A percentile compares a stretch with the other conserved stretches of the same genome.
Evolutionary conservation across 129 eudicot species (phyloP).

Genomic region (Chrysanthemum makinoi): DNA sequence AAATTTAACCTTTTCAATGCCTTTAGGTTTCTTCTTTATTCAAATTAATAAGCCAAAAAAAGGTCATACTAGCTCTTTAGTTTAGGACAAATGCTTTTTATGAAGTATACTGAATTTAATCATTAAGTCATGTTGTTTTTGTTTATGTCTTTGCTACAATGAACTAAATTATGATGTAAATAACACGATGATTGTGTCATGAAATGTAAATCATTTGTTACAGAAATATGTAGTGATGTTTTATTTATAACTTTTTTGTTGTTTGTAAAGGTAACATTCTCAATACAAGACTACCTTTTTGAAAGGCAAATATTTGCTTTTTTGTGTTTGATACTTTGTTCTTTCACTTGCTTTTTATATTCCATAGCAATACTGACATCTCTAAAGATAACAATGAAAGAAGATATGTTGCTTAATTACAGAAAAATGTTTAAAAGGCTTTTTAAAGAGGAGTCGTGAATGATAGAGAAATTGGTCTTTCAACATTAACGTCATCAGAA

Average conservation of each 20-base stretch:
- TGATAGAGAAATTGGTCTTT: too few species aligned
- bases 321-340: slow-evolving; percentile 16
- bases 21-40: slow-evolving; percentile 4
- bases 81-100: not conserved
- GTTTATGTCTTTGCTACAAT: not conserved
- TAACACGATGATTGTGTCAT: not conserved
- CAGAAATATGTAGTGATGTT: not conserved
- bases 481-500: too few species aligned
- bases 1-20: not conserved
- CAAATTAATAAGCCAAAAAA: slow-evolving; percentile 15
- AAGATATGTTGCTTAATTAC: too few species aligned
- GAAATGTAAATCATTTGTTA: not conserved
- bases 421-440: too few species aligned
- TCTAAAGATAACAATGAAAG: not conserved
- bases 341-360: slow-evolving; percentile 23
- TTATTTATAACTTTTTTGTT: not conserved
- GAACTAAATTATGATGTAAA: slow-evolving; percentile 11
- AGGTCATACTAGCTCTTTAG: not conserved
- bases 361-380: slow-evolving; percentile 11
- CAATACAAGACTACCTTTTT: slow-evolving; percentile 15
- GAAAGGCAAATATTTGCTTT: slow-evolving; percentile 29
- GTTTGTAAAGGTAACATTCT: slow-evolving; percentile 31
- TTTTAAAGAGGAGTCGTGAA: too few species aligned
- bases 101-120: too few species aligned
- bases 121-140: too few species aligned